phyloP scores from a whole-genome alignment of 2,329 filamentous ascomycete species.

The Nemania diffusa region DNA sequence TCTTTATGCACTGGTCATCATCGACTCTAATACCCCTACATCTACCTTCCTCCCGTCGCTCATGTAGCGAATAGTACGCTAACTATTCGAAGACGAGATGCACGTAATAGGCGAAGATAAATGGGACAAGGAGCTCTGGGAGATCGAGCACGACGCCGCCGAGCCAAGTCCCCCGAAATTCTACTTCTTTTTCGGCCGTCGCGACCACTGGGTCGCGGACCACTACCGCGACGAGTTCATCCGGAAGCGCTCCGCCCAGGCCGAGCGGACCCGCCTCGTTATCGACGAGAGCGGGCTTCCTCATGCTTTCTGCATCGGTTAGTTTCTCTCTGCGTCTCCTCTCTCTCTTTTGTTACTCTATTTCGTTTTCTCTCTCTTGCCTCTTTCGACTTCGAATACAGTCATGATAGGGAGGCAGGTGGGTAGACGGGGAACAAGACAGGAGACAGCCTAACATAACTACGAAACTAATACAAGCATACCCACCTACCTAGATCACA shows the following conservation, averaged over 20 bases:
- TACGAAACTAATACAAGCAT: neutral
- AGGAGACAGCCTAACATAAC: neutral
- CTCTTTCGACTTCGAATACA: neutral
- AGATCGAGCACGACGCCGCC: slow-evolving; percentile 51
- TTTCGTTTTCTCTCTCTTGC: neutral
- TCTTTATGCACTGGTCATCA: neutral
- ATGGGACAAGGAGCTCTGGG: slow-evolving; percentile 71
- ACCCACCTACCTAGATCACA: slow-evolving; percentile 52
- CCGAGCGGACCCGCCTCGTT: slow-evolving; percentile 58
- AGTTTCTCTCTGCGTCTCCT: slow-evolving; percentile 42
- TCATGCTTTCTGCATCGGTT: slow-evolving; percentile 70
- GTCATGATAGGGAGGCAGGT: neutral
- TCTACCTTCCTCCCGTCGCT: neutral
- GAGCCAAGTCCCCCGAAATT: slow-evolving; percentile 58
- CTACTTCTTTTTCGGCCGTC: slow-evolving; percentile 67
- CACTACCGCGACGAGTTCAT: slow-evolving; percentile 67
- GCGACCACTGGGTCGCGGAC: slow-evolving; percentile 72
- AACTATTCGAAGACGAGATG: slow-evolving; percentile 60
- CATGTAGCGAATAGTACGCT: neutral
- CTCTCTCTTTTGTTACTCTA: neutral
- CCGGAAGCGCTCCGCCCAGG: slow-evolving; percentile 49
- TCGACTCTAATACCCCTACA: neutral
- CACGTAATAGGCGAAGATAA: slow-evolving; percentile 65
- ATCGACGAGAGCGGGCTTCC: slow-evolving; percentile 67
- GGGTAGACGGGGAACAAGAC: neutral